A percentile compares a stretch with the other conserved stretches of the same genome.
Evolutionary conservation across 2,329 filamentous ascomycete genomes (phyloP).

Genomic region (Leptographium galeiforme): DNA sequence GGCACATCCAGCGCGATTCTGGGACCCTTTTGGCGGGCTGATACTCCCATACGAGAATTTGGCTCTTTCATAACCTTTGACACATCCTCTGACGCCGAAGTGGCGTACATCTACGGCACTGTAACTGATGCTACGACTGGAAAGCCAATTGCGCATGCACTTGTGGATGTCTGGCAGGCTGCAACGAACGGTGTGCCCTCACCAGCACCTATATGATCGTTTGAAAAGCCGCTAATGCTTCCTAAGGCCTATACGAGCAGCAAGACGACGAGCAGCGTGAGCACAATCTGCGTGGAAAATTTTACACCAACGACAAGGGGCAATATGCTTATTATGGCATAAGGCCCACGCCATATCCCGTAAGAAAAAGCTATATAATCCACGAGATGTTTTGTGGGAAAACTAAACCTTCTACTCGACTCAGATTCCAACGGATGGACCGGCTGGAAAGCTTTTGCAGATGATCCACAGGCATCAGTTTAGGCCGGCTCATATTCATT

Average conservation of each 20-base stretch:
- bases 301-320: conserved; percentile 31
- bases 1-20: conserved; percentile 43
- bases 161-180: conserved; percentile 50
- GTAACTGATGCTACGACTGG: conserved; percentile 27
- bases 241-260: conserved; percentile 48
- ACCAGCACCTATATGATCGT: too few relatives aligned
- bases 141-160: conserved; percentile 38
- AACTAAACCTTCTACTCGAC: background rate
- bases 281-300: conserved; percentile 11
- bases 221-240: background rate
- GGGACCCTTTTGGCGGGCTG: conserved; percentile 52
- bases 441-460: conserved; percentile 19
- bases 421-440: conserved; percentile 8
- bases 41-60: conserved; percentile 43
- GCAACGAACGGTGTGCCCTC: conserved; percentile 32
- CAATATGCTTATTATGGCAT: conserved; percentile 49
- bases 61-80: conserved; percentile 38
- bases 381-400: too few relatives aligned
- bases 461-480: conserved; percentile 22
- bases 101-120: conserved; percentile 41
- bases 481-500: conserved; percentile 25
- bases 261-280: conserved; percentile 37
- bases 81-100: conserved; percentile 23
- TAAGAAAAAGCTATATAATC: conserved; percentile 9
- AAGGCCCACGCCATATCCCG: conserved; percentile 42